Percentiles rank a stretch among this genome's conserved stretches.
Conservation (phyloP, 2,329 filamentous ascomycete genomes). For the Botryotinia convoluta region DNA sequence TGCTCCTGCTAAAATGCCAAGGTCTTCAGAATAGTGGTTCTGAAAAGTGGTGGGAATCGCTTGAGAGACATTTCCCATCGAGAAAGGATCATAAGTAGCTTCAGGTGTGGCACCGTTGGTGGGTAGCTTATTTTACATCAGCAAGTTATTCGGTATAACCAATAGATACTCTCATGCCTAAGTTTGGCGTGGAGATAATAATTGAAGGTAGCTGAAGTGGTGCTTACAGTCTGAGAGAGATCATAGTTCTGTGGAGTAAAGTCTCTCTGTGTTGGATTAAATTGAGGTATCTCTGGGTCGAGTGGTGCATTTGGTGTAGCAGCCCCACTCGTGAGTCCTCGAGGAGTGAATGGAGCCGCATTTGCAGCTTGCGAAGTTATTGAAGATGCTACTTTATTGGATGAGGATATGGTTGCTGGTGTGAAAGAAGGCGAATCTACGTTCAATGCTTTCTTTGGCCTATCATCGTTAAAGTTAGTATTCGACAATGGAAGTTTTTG, state of each 20-base stretch:
- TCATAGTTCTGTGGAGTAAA: constrained; percentile 59
- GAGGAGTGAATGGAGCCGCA: constrained; percentile 80
- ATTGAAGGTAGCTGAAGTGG: neutral
- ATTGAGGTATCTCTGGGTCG: constrained; percentile 44
- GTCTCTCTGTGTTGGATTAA: constrained; percentile 57
- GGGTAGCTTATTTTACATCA: constrained; percentile 38
- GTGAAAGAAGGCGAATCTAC: constrained; percentile 97
- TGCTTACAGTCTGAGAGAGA: constrained; percentile 47
- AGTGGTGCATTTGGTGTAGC: constrained; percentile 35
- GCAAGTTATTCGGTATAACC: neutral
- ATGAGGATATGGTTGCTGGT: constrained; percentile 54
- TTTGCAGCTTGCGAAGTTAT: constrained; percentile 90
- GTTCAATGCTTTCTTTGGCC: constrained; percentile 75
- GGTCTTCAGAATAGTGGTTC: constrained; percentile 78
- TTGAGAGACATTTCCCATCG: constrained; percentile 55
- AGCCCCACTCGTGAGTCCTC: constrained; percentile 47
- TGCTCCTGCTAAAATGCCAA: constrained; percentile 43
- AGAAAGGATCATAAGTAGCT: constrained; percentile 63
- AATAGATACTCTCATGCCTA: neutral
- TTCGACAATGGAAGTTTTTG: neutral
- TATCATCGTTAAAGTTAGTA: constrained; percentile 31
- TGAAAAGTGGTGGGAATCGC: constrained; percentile 52
- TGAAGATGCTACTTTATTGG: constrained; percentile 62
- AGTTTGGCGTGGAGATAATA: neutral
- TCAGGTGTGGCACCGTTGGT: constrained; percentile 52